Evolutionary conservation across 371 early-diverging fungal genomes (phyloP).

Genomic region (Choanephora cucurbitarum): DNA sequence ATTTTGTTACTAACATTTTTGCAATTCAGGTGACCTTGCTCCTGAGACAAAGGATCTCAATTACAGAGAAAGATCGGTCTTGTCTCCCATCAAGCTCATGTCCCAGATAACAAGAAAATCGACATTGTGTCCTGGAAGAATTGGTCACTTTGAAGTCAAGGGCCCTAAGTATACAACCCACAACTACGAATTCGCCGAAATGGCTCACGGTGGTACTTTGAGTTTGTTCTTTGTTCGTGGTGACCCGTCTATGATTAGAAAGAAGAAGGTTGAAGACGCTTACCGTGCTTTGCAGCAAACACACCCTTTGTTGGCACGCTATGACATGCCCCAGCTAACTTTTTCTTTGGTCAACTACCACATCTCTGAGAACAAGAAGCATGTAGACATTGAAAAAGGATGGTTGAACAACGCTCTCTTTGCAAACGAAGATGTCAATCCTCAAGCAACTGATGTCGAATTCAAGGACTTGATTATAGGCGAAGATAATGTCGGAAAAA

Average conservation of each 20-base stretch:
- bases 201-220: slow-evolving; percentile 8
- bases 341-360: slow-evolving; percentile 12
- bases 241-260: neutral
- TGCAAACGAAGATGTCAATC: slow-evolving; percentile 3
- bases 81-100: slow-evolving; percentile 11
- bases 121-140: neutral
- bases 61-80: slow-evolving; percentile 7
- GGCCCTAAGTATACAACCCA: neutral
- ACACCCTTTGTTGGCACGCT: slow-evolving; percentile 2
- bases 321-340: neutral
- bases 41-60: slow-evolving; percentile 3
- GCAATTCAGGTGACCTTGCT: too few relatives aligned
- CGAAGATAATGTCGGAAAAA: neutral
- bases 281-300: neutral
- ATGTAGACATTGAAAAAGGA: neutral
- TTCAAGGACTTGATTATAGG: slow-evolving; percentile 2
- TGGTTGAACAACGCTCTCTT: slow-evolving; percentile 2
- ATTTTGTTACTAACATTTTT: too few relatives aligned
- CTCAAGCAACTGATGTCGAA: slow-evolving; percentile 1
- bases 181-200: slow-evolving; percentile 15
- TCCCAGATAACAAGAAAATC: slow-evolving; percentile 9
- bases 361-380: neutral
- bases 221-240: slow-evolving; percentile 5
- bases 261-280: neutral
- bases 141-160: slow-evolving; percentile 3